Evolutionary conservation across 2,329 filamentous ascomycete species (phyloP).

Genomic region (Amesomyces nigricolor): DNA sequence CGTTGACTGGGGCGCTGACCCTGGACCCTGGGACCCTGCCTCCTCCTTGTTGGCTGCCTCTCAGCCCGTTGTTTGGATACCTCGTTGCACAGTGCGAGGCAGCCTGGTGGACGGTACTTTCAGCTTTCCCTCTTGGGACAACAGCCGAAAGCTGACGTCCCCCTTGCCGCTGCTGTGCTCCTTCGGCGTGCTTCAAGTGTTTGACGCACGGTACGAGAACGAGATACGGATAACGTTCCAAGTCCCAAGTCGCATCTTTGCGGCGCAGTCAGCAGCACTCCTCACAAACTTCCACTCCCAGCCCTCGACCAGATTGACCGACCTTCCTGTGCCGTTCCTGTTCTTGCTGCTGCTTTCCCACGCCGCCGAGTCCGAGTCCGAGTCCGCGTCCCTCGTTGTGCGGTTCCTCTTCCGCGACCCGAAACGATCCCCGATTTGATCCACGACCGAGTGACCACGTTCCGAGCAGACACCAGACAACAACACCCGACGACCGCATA

Average conservation of each 20-base stretch:
- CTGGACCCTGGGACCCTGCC: neutral
- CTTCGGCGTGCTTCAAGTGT: neutral
- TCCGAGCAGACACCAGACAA: too few species aligned
- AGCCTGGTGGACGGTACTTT: slow-evolving; percentile 7
- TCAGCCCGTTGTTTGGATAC: neutral
- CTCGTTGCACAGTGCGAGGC: slow-evolving; percentile 1
- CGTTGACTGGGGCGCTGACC: neutral
- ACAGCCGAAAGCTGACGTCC: too few species aligned
- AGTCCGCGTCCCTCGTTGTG: neutral
- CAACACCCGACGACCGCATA: neutral
- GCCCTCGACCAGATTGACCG: neutral
- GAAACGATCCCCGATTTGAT: neutral
- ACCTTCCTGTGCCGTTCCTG: neutral
- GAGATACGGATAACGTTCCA: neutral
- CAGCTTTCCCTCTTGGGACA: slow-evolving; percentile 17
- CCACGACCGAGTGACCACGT: neutral
- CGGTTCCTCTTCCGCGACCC: neutral
- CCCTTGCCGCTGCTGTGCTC: neutral
- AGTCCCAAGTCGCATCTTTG: neutral
- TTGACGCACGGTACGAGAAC: neutral
- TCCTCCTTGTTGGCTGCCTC: slow-evolving; percentile 1
- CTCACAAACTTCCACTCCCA: too few species aligned
- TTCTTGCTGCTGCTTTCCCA: neutral
- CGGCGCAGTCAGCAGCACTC: slow-evolving; percentile 6
- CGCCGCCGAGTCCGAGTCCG: neutral